Evolutionary conservation across 2,329 filamentous ascomycete species (phyloP).

Genomic region (Talaromyces sp.): DNA sequence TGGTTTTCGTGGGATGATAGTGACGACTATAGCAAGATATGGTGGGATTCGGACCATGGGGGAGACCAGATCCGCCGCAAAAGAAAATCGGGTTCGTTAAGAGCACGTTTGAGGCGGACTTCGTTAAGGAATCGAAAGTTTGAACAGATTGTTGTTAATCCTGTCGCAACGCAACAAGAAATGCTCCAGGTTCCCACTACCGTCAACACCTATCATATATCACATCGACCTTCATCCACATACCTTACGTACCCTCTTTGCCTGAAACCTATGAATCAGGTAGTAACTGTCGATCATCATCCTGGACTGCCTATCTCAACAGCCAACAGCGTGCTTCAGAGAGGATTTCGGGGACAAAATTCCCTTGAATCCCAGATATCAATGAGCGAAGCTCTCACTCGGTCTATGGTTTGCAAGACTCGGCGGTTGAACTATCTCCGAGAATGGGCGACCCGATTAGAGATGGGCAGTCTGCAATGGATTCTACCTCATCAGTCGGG

Average conservation of each 20-base stretch:
- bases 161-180: neutral
- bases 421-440: conserved; percentile 18
- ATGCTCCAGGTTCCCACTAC: neutral
- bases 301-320: neutral
- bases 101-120: neutral
- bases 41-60: conserved; percentile 38
- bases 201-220: neutral
- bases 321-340: too few relatives aligned
- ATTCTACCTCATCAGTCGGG: conserved; percentile 21
- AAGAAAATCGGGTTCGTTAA: neutral
- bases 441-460: conserved; percentile 41
- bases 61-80: neutral
- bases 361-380: neutral
- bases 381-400: neutral
- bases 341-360: neutral
- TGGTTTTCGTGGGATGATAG: conserved; percentile 37
- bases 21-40: conserved; percentile 41
- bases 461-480: conserved; percentile 29
- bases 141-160: neutral
- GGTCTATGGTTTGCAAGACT: neutral
- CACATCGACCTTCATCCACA: neutral
- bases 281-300: neutral
- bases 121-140: neutral
- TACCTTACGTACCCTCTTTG: conserved; percentile 12
- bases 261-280: neutral